Conservation (phyloP, 2,329 filamentous ascomycete species). For the Atkinsonella texensis region DNA sequence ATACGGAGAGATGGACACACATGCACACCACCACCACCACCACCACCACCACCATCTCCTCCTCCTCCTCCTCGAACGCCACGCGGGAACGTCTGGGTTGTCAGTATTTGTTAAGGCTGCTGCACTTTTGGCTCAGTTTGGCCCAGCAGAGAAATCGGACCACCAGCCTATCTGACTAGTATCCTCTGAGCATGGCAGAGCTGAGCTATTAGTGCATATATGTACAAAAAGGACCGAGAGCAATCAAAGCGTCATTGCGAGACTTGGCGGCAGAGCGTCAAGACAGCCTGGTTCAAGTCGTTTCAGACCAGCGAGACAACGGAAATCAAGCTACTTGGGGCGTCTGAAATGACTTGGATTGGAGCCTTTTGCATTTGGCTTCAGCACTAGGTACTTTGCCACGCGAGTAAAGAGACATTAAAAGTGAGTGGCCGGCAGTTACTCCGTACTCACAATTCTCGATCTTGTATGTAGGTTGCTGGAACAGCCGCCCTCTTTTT, state of each 20-base stretch:
- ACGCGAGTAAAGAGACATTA: too few species aligned
- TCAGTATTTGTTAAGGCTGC: not conserved
- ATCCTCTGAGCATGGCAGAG: not conserved
- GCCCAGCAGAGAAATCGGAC: not conserved
- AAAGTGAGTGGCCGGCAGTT: too few species aligned
- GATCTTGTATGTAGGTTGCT: too few species aligned
- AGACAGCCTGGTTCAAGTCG: not conserved
- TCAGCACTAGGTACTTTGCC: not conserved
- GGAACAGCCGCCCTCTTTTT: too few species aligned
- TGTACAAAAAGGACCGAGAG: not conserved
- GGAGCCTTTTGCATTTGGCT: not conserved
- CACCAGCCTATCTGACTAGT: not conserved
- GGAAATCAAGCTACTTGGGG: not conserved
- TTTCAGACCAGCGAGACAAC: not conserved
- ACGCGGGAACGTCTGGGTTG: constrained; percentile 5
- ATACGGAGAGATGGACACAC: constrained; percentile 3
- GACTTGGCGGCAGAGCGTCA: not conserved
- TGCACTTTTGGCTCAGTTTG: not conserved
- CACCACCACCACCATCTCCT: not conserved
- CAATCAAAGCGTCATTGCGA: not conserved
- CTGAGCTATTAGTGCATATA: not conserved
- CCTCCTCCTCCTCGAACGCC: constrained; percentile 7
- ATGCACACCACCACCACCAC: constrained; percentile 4
- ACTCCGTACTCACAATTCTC: too few species aligned
- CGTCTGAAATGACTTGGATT: not conserved